Base-by-base conservation (phyloP, 352 stramenopile species). In the Phytophthora boehmeriae region DNA sequence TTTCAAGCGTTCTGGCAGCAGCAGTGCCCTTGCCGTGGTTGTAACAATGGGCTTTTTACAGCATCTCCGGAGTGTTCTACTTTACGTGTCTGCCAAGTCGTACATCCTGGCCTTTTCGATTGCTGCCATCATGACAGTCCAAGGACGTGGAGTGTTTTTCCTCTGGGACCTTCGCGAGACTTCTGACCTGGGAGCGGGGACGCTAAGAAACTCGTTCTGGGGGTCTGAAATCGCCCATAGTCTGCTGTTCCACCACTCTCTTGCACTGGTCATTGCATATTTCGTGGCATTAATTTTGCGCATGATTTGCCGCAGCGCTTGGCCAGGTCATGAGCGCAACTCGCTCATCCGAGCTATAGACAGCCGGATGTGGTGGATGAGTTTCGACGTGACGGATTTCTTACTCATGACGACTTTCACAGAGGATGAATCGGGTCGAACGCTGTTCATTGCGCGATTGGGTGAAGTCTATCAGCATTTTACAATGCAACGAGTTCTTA, bases 51-150 rank as follows among this genome's bases (percentile, higher is more conserved):
- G 20, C 8, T 4, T 35, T 14, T 27, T 51, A 27, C 44, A 35
- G 14, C 44, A 51, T 8, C 44, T 38, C 6, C 48, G 38, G 3
- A 45, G 48, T 34, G 48, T 56, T 35, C 34, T 46, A 34, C 14
- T 47, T 8, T 46, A 56, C 48, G 38, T 45, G 19, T 56, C 48
- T 30, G 30, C 48, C 17, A 56, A 56, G 14, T 45, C 48, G 35
- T 56, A 38, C 22, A 56, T 56, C 16, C 20, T 56, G 35, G n/a
- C 28, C 25, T 56, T 56, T 11, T 56, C 23, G 8, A 43, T 56
- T 16, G 34, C 48, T 11, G 48, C 48, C 3, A 46, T 47, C 5
- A 22, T 36, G 17, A 36, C 48, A 45, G 34, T 56, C 1, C 44
- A 10, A 14, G 25, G 44, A 38, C 44, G 44, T 30, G 44, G 44